A percentile compares a stretch with the other conserved stretches of the same genome.
Evolutionary conservation across 352 stramenopile species (phyloP).

Genomic region (Globisporangium lucens): DNA sequence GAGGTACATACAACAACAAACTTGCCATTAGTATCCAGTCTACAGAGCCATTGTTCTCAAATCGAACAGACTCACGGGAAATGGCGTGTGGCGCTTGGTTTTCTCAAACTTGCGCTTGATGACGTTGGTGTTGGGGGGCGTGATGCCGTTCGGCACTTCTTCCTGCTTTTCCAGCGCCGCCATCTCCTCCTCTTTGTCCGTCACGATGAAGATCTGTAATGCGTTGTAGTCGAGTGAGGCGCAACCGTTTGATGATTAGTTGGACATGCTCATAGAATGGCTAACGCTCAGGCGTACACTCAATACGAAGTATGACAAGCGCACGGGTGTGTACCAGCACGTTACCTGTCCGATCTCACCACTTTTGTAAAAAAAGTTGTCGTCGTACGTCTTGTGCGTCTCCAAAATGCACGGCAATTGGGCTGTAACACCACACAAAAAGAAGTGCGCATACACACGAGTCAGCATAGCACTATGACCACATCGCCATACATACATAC

Average conservation of each 20-base stretch:
- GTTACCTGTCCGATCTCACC: constrained; percentile 80
- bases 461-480: constrained; percentile 9
- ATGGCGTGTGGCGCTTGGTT: constrained; percentile 77
- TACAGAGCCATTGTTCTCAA: background rate
- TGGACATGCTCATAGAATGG: no score
- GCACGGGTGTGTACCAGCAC: background rate
- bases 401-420: constrained; percentile 83
- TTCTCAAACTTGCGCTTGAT: constrained; percentile 88
- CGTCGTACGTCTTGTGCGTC: constrained; percentile 89
- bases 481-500: background rate
- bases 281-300: no score
- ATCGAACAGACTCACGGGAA: constrained; percentile 44
- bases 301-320: no score
- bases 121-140: constrained; percentile 83
- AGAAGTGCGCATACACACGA: background rate
- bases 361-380: constrained; percentile 89
- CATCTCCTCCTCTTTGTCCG: constrained; percentile 71
- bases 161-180: constrained; percentile 60
- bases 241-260: no score
- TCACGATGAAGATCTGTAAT: constrained; percentile 76
- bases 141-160: constrained; percentile 70
- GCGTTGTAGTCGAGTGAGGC: background rate
- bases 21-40: background rate
- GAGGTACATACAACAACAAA: background rate
- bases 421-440: constrained; percentile 29